Conservation (phyloP, 2,329 filamentous ascomycete genomes). For the Ophiostoma australiae region DNA sequence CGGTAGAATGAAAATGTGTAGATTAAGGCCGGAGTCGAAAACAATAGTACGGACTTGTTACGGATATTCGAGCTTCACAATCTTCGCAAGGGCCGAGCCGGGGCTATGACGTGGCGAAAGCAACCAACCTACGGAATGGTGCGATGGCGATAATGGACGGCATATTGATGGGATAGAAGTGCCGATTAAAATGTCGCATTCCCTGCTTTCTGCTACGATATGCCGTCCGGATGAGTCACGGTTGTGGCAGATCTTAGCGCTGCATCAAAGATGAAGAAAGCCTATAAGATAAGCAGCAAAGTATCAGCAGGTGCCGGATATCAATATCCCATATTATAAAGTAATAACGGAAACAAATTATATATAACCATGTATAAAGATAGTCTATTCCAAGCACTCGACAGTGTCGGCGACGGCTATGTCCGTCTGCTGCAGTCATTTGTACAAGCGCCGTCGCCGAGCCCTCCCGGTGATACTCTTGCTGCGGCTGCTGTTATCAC, state of each 20-base stretch:
- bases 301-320: background rate
- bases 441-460: conserved; percentile 22
- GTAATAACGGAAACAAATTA: too few species aligned
- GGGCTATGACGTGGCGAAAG: background rate
- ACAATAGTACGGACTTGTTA: background rate
- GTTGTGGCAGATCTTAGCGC: background rate
- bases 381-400: conserved; percentile 18
- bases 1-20: background rate
- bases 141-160: background rate
- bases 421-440: conserved; percentile 20
- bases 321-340: too few species aligned
- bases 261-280: background rate
- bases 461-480: conserved; percentile 19
- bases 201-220: background rate
- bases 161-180: background rate
- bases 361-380: background rate
- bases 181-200: background rate
- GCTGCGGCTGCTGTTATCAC: background rate
- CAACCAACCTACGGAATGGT: background rate
- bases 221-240: conserved; percentile 7
- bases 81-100: background rate
- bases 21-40: background rate
- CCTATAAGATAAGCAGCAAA: background rate
- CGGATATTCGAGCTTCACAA: background rate
- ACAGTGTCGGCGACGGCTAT: conserved; percentile 10